phyloP scores from a whole-genome alignment of 164 flowering plant genomes.

The Chimonanthus salicifolius region DNA sequence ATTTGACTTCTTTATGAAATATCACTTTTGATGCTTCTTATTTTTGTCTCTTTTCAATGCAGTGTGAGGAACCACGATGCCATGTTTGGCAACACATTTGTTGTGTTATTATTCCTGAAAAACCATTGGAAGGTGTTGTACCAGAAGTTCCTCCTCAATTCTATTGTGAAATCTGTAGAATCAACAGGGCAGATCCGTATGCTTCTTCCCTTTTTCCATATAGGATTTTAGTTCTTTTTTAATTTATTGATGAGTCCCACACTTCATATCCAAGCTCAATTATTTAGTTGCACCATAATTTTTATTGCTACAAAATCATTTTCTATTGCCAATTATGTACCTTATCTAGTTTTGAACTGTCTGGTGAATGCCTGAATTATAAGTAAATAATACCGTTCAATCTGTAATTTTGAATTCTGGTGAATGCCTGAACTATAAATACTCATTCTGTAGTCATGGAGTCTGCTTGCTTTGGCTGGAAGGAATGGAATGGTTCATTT shows the following conservation, averaged over 20 bases:
- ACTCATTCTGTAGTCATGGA: too few species aligned
- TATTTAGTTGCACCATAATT: not conserved
- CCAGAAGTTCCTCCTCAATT: conserved; percentile 53
- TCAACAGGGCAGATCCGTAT: conserved; percentile 95
- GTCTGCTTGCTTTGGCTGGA: too few species aligned
- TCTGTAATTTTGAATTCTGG: too few species aligned
- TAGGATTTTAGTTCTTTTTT: not conserved
- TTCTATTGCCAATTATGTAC: not conserved
- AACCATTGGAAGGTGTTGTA: conserved; percentile 55
- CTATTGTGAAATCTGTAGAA: conserved; percentile 88
- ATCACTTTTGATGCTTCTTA: not conserved
- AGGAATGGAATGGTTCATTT: too few species aligned
- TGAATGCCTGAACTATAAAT: too few species aligned
- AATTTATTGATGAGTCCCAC: too few species aligned
- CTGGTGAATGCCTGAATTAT: not conserved
- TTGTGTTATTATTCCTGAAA: conserved; percentile 88
- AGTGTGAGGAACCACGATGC: conserved; percentile 90
- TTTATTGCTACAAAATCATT: not conserved
- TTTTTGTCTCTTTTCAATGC: conserved; percentile 17
- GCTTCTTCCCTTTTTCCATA: conserved; percentile 23
- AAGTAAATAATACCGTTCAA: not conserved
- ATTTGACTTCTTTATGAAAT: not conserved
- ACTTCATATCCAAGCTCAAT: not conserved
- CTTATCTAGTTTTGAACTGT: not conserved
- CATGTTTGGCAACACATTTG: conserved; percentile 77